Evolutionary conservation across 208 protist genomes (phyloP), one percentile per base, ranked within the genome.

Genomic region (Novymonas esmeraldas): DNA sequence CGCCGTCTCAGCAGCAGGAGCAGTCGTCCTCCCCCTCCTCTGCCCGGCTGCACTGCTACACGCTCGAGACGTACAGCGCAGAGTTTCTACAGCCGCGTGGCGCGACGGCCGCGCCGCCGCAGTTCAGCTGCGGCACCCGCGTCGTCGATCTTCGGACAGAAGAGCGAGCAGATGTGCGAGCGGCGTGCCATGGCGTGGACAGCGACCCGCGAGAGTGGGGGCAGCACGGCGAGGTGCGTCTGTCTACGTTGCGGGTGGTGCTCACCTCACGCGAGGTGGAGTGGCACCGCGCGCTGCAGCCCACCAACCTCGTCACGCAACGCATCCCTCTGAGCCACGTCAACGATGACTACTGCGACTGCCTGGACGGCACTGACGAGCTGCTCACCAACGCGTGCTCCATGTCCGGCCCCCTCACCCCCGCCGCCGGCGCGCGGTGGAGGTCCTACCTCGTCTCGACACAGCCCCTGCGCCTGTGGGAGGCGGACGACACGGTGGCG

Each of bases 281-380:
- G 44, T 63, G 70, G 70, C 88, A 94, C 50, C 20, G 44, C 11
- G 16, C 60, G 24, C 6, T 50, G 41, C 83, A 83, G 28, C 29
- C 50, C 5, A 22, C 64, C 16, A 89, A 92, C 69, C 41, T 74
- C 6, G 85, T 82, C n/a, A 70, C 76, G 7, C 81, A 90, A 68
- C 54, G 49, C 33, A 86, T 95, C 51, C 71, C 70, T 0, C 78
- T 95, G 3, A 7, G 57, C 13, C 65, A 68, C 56, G 50, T 95
- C 22, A 87, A 90, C 71, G 89, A 92, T 62, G 84, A 95, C 71
- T 95, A 95, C 76, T 95, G 89, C 76, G 89, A 95, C 68, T 95
- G 85, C 66, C 29, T 86, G 3, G 89, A 95, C 57, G 89, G 85
- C 6, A 89, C 81, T 0, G 85, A 95, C 54, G 89, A 95, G 70